Evolutionary conservation across 2,329 filamentous ascomycete genomes (phyloP).

Genomic region (Gremmenia infestans): DNA sequence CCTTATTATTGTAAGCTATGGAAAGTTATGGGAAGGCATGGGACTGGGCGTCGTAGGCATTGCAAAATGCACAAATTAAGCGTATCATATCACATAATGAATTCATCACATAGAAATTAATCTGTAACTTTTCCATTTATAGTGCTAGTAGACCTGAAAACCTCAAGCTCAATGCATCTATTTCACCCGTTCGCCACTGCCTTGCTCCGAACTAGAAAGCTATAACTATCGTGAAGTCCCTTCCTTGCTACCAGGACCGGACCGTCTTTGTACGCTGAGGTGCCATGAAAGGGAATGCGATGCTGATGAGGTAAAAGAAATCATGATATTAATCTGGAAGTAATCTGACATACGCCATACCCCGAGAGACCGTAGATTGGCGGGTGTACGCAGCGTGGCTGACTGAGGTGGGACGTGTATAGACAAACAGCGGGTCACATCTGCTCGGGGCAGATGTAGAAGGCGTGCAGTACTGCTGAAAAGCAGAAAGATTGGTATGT

Average conservation of each 20-base stretch:
- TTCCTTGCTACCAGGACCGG: constrained; percentile 25
- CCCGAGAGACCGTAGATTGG: constrained; percentile 15
- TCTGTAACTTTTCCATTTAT: constrained; percentile 25
- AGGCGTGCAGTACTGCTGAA: constrained; percentile 16
- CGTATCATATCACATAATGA: constrained; percentile 14
- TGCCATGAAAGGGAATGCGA: constrained; percentile 21
- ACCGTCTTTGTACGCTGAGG: constrained; percentile 19
- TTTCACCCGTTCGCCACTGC: constrained; percentile 30
- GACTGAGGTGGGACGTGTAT: constrained; percentile 17
- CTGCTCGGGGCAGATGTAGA: constrained; percentile 23
- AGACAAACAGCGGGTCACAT: constrained; percentile 27
- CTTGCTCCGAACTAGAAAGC: constrained; percentile 27
- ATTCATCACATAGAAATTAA: neutral
- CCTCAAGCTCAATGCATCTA: constrained; percentile 27
- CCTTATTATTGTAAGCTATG: constrained; percentile 6
- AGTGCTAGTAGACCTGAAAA: constrained; percentile 20
- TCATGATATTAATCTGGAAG: constrained; percentile 29
- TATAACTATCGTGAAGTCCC: constrained; percentile 27
- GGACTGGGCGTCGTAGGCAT: neutral
- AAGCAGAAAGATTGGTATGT: constrained; percentile 20
- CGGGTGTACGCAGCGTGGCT: constrained; percentile 12
- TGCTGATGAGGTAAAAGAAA: constrained; percentile 20
- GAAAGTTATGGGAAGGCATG: constrained; percentile 3
- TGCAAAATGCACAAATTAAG: neutral
- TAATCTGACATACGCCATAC: constrained; percentile 23